Base-by-base conservation (phyloP, 2,329 filamentous ascomycete species). In the Xylariaceae sp. region DNA sequence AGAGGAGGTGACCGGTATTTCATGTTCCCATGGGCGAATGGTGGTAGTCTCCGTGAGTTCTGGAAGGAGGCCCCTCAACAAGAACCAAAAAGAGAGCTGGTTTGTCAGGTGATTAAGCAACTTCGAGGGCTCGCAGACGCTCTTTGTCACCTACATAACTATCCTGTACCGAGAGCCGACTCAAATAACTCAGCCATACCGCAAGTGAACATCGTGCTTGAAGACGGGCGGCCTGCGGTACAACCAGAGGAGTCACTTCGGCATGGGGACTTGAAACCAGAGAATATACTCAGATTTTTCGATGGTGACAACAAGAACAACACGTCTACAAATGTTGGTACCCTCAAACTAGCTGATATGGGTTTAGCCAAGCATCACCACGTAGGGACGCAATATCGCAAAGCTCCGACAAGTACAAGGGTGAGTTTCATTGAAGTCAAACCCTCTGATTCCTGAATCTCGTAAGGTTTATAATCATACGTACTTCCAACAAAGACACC, bases 1-100 rank as follows among this genome's bases (percentile, higher is more conserved):
- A 40, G 31, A 16, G 47, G 48, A 2, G 6, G 45, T 6, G 29
- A 36, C 9, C 48, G 58, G 9, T 62, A 51, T 14, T 58, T 66
- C 52, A 52, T 65, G 26, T 68, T 65, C 37, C 60, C 61, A 2
- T 67, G 53, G 56, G 65, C 65, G 1, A 40, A 54, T 7, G 40
- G 56, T n/a, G 63, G 62, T 16, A 63, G 56, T 43, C 56, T 68
- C 4, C 19, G 43, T 19, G 43, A 63, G 4, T 65, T 64, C 23
- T 68, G 60, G 60, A 37, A 19, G 33, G 23, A 46, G 6, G 17
- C 29, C 4, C n/a, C 17, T 3, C 23, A 23, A 16, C 53, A 48
- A 5, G 16, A 21, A 16, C 52, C 26, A 4, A 50, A 24, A 3
- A 6, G 7, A 3, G n/a, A 50, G 5, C 12, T 50, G 2, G 9